These are phyloP conservation scores for Anthoceros angustus DNA, from an alignment of 225 moss, liverwort and hornwort species.

Conservation along the genomic window DNA sequence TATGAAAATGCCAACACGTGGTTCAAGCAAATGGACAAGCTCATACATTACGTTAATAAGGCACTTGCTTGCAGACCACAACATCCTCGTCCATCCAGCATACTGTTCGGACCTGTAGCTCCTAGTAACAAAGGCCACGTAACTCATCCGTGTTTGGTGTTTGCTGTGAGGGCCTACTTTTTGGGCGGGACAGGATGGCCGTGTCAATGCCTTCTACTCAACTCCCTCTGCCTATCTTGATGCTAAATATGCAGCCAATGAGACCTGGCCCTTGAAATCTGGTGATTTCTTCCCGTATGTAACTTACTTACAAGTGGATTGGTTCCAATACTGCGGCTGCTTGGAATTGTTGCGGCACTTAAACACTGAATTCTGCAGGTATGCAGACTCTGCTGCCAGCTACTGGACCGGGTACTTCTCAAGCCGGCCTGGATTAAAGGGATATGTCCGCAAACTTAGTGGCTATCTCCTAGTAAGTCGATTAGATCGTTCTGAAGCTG, in stretches of 20 bases:
- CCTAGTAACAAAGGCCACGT: not conserved
- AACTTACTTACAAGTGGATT: not conserved
- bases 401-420: conserved; percentile 99
- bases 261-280: conserved; percentile 80
- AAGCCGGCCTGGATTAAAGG: conserved; percentile 70
- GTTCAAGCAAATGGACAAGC: conserved; percentile 95
- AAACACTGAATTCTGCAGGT: conserved; percentile 25
- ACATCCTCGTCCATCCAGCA: no score
- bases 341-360: not conserved
- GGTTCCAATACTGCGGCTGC: not conserved
- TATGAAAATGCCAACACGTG: conserved; percentile 95
- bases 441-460: conserved; percentile 79
- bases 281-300: conserved; percentile 83
- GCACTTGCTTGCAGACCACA: conserved; percentile 14
- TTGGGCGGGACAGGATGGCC: conserved; percentile 51
- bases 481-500: not conserved
- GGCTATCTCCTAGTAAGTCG: conserved; percentile 64
- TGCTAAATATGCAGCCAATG: conserved; percentile 69
- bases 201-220: conserved; percentile 86
- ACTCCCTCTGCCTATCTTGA: conserved; percentile 86
- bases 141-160: conserved; percentile 1
- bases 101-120: no score
- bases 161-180: not conserved
- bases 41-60: conserved; percentile 83
- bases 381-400: conserved; percentile 64